phyloP scores from a whole-genome alignment of 2,329 filamentous ascomycete species.

The Aspergillus sp. region DNA sequence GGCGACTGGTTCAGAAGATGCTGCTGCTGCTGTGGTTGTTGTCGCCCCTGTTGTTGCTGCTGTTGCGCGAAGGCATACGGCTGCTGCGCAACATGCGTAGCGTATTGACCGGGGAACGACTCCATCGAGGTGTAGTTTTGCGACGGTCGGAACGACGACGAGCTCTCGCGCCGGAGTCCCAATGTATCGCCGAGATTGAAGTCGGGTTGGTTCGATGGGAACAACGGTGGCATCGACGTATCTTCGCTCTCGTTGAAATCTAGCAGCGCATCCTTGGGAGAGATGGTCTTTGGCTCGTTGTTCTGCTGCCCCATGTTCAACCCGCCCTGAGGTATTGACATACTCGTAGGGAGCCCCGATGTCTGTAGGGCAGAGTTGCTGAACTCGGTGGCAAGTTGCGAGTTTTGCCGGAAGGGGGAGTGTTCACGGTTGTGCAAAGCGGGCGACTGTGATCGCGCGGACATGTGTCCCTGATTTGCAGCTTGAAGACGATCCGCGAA shows the following conservation, averaged over 20 bases:
- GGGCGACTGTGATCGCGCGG: constrained; percentile 51
- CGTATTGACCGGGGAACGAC: constrained; percentile 30
- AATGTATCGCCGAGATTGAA: constrained; percentile 39
- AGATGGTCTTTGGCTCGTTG: constrained; percentile 69
- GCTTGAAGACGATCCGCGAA: constrained; percentile 70
- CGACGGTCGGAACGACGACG: constrained; percentile 25
- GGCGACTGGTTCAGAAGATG: constrained; percentile 38
- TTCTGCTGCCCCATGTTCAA: constrained; percentile 24
- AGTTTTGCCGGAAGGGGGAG: constrained; percentile 72
- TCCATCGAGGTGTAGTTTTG: constrained; percentile 34
- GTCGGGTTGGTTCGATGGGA: constrained; percentile 51
- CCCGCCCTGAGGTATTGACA: constrained; percentile 22
- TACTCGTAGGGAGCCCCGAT: constrained; percentile 34
- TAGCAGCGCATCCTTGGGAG: constrained; percentile 80
- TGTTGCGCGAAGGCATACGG: constrained; percentile 39
- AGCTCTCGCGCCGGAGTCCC: constrained; percentile 28
- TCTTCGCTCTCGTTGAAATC: constrained; percentile 71
- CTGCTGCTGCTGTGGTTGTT: constrained; percentile 21
- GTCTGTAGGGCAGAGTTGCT: constrained; percentile 22
- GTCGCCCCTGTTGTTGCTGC: constrained; percentile 13
- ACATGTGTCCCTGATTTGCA: constrained; percentile 64
- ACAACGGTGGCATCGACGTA: constrained; percentile 57
- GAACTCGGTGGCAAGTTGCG: constrained; percentile 48
- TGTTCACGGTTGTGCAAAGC: constrained; percentile 51
- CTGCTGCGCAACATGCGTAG: constrained; percentile 39